Conservation (phyloP, 495 filamentous ascomycete species). For the Neurospora tetrasperma region DNA sequence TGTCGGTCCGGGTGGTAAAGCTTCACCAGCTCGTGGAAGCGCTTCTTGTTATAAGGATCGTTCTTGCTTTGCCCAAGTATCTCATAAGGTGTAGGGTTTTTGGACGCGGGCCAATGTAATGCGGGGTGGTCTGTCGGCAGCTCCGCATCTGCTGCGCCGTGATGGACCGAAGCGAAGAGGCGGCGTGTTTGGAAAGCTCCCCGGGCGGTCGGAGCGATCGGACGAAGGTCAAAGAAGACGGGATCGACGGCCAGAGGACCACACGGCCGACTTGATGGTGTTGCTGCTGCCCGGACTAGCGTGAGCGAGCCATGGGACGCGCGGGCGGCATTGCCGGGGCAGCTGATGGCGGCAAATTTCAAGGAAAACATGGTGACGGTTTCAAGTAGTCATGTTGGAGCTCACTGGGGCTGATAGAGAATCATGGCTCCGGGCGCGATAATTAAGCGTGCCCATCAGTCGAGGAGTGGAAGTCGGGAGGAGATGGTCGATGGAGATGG, state of each 20-base stretch:
- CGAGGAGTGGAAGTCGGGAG: not conserved
- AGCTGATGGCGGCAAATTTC: conserved; percentile 22
- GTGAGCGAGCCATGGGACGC: conserved; percentile 11
- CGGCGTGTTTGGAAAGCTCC: not conserved
- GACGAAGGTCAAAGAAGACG: not conserved
- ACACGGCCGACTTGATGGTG: conserved; percentile 21
- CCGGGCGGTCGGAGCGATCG: not conserved
- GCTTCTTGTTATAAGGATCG: conserved; percentile 66
- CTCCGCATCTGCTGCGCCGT: not conserved
- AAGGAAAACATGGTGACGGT: conserved; percentile 20
- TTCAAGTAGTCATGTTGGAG: conserved; percentile 18
- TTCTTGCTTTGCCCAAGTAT: conserved; percentile 57
- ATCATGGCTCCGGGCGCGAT: not conserved
- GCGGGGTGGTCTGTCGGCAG: conserved; percentile 19
- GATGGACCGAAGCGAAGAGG: conserved; percentile 15
- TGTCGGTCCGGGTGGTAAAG: conserved; percentile 86
- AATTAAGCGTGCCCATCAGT: not conserved
- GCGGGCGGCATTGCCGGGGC: conserved; percentile 13
- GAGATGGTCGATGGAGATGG: not conserved
- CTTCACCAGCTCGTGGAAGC: conserved; percentile 87
- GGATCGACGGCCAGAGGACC: not conserved
- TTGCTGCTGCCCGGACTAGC: conserved; percentile 4
- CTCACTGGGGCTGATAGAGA: not conserved
- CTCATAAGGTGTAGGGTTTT: conserved; percentile 78
- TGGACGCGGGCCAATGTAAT: conserved; percentile 30